Percentiles rank a stretch among this genome's conserved stretches.
Evolutionary conservation across 2,329 filamentous ascomycete species (phyloP).

Genomic region (Amauroascus verrucosus): DNA sequence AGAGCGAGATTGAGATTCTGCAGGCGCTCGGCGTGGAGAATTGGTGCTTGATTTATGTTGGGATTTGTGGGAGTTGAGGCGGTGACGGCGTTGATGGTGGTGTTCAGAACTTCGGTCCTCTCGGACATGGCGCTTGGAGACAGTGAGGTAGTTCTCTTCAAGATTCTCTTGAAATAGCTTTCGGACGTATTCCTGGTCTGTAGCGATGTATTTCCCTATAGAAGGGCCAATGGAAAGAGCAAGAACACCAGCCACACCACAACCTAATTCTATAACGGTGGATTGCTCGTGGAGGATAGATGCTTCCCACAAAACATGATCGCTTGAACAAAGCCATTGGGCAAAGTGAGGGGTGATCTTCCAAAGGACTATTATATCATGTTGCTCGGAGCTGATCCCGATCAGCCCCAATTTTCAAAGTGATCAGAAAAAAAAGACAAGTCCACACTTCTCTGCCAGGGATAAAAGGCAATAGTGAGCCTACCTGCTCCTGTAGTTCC

Average conservation of each 20-base stretch:
- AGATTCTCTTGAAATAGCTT: conserved; percentile 70
- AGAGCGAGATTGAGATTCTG: conserved; percentile 14
- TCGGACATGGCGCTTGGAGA: neutral
- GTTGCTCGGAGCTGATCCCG: conserved; percentile 7
- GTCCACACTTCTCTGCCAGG: too few relatives aligned
- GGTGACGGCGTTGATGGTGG: neutral
- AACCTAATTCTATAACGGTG: conserved; percentile 70
- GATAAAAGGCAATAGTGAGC: conserved; percentile 1
- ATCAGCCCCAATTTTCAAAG: neutral
- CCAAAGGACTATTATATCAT: conserved; percentile 60
- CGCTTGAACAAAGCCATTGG: conserved; percentile 58
- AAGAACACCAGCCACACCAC: conserved; percentile 73
- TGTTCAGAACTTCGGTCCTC: neutral
- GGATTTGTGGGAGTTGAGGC: conserved; percentile 11
- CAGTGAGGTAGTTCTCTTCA: conserved; percentile 29
- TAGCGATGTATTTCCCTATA: conserved; percentile 61
- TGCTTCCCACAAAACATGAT: conserved; percentile 52
- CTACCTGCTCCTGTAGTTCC: conserved; percentile 64
- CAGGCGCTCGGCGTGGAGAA: neutral
- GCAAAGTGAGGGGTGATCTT: conserved; percentile 77
- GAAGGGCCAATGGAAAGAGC: conserved; percentile 56
- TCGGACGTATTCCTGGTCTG: conserved; percentile 79
- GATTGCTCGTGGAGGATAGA: conserved; percentile 47
- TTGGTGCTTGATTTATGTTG: conserved; percentile 13
- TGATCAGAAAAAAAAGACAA: neutral